A percentile compares a stretch with the other conserved stretches of the same genome.
Conservation (phyloP, 768 basidiomycete genomes). For the Naganishia antarctica region DNA sequence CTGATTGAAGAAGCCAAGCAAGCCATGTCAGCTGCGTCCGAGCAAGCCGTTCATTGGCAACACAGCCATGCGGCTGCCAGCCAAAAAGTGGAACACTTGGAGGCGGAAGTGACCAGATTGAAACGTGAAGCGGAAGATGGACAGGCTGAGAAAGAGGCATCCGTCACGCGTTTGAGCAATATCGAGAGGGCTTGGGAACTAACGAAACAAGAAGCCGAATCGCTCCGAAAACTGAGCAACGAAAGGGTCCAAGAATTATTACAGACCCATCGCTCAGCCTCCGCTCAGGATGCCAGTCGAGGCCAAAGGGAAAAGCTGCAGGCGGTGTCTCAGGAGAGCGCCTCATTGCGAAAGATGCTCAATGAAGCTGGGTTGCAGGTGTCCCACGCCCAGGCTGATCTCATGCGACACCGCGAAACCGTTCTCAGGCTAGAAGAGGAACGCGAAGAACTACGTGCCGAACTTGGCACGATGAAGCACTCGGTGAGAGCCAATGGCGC, state of each 20-base stretch:
- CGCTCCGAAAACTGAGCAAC: slow-evolving; percentile 78
- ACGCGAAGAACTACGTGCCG: slow-evolving; percentile 62
- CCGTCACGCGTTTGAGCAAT: slow-evolving; percentile 64
- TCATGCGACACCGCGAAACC: slow-evolving; percentile 64
- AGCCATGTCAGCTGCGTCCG: slow-evolving; percentile 69
- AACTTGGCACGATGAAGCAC: slow-evolving; percentile 58
- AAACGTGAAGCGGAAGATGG: slow-evolving; percentile 75
- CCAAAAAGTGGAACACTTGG: slow-evolving; percentile 65
- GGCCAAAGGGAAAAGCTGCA: slow-evolving; percentile 71
- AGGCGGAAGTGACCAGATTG: slow-evolving; percentile 70
- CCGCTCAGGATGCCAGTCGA: neutral
- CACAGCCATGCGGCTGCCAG: slow-evolving; percentile 65
- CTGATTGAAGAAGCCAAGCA: slow-evolving; percentile 78
- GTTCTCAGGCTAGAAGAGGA: slow-evolving; percentile 64
- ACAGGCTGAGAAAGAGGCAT: slow-evolving; percentile 66
- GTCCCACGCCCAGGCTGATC: slow-evolving; percentile 64
- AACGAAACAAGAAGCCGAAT: slow-evolving; percentile 88
- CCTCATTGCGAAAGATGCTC: slow-evolving; percentile 71
- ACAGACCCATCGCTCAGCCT: slow-evolving; percentile 5
- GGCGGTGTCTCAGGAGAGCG: slow-evolving; percentile 71
- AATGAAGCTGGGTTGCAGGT: slow-evolving; percentile 68
- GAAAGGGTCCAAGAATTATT: slow-evolving; percentile 4
- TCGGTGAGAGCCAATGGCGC: slow-evolving; percentile 63
- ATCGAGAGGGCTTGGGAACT: slow-evolving; percentile 87
- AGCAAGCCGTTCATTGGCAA: slow-evolving; percentile 74